Conservation (phyloP, 2,329 filamentous ascomycete species). For the Fusarium keratoplasticum region DNA sequence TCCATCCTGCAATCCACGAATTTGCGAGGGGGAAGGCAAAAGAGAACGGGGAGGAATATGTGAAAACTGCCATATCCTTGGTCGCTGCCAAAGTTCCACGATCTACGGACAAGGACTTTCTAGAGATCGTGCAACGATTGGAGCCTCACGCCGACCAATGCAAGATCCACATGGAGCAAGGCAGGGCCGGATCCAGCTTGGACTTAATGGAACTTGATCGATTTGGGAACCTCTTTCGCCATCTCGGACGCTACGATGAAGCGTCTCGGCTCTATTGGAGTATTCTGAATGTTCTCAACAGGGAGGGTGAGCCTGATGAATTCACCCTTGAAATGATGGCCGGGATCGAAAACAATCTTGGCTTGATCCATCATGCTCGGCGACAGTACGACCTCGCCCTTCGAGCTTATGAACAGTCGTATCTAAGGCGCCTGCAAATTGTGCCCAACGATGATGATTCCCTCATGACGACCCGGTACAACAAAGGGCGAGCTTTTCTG, state of each 20-base stretch:
- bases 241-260: not conserved
- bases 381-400: not conserved
- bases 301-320: not conserved
- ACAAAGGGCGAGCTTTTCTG: not conserved
- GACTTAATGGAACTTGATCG: not conserved
- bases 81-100: not conserved
- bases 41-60: not conserved
- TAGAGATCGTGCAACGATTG: not conserved
- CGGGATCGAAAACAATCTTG: not conserved
- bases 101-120: not conserved
- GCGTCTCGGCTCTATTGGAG: not conserved
- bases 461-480: not conserved
- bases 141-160: not conserved
- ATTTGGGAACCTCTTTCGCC: not conserved
- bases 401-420: not conserved
- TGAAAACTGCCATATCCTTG: not conserved
- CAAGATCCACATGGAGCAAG: not conserved
- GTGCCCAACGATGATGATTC: not conserved
- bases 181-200: not conserved
- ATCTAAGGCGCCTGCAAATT: not conserved
- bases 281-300: not conserved
- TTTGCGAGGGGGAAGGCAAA: not conserved
- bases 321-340: not conserved
- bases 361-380: not conserved
- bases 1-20: not conserved